Percentiles rank a stretch among this genome's conserved stretches.
Conservation (phyloP, 164 flowering plant genomes). For the Berberis thunbergii region DNA sequence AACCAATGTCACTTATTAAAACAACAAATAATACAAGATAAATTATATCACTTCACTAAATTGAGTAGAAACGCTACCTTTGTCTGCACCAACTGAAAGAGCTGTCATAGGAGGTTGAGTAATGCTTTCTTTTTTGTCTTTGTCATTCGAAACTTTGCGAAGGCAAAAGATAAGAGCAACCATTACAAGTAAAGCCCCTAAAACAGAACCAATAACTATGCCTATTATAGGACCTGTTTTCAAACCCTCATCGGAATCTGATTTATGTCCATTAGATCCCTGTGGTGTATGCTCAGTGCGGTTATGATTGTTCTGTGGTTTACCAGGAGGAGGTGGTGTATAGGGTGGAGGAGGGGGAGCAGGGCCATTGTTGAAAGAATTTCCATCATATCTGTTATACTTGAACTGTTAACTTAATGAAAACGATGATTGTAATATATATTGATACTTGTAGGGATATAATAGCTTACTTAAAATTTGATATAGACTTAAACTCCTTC, state of each 20-base stretch:
- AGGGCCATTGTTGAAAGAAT: constrained; percentile 72
- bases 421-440: constrained; percentile 6
- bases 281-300: constrained; percentile 20
- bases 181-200: constrained; percentile 26
- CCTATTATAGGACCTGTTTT: constrained; percentile 51
- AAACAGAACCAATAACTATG: constrained; percentile 45
- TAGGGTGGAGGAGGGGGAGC: constrained; percentile 91
- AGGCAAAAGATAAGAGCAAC: constrained; percentile 50
- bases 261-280: constrained; percentile 24
- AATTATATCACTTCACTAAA: not conserved
- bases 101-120: constrained; percentile 36
- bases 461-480: constrained; percentile 55
- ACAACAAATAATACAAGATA: not conserved
- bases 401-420: constrained; percentile 7
- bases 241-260: constrained; percentile 27
- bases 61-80: constrained; percentile 26
- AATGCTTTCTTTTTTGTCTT: constrained; percentile 29
- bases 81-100: constrained; percentile 29
- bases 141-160: constrained; percentile 24
- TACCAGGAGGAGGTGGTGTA: constrained; percentile 64
- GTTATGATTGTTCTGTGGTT: constrained; percentile 32
- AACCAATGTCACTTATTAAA: not conserved
- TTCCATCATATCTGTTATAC: constrained; percentile 66
- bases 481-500: constrained; percentile 51
- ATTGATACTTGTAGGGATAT: not conserved